Evolutionary conservation across 192 early-diverging fungal genomes (phyloP).

Genomic region (Backusella psychrophila): DNA sequence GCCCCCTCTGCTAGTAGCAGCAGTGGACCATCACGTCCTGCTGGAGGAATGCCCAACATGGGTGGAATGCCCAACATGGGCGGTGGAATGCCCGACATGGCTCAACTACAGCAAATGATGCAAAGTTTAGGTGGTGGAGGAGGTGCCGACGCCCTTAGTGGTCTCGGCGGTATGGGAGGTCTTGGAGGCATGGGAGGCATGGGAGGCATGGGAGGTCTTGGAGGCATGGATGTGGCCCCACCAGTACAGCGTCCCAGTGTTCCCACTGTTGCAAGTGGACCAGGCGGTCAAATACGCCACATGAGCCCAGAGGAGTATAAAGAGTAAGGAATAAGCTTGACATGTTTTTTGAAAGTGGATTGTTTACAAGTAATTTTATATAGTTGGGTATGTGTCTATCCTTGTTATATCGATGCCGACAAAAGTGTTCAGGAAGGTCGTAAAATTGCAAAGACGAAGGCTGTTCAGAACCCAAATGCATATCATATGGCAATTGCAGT

Average conservation of each 20-base stretch:
- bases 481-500: constrained; percentile 64
- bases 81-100: constrained; percentile 5
- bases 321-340: constrained; percentile 17
- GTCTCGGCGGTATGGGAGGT: neutral
- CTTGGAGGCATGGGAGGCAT: neutral
- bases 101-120: constrained; percentile 14
- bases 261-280: constrained; percentile 15
- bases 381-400: constrained; percentile 74
- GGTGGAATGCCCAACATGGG: neutral
- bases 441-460: constrained; percentile 48
- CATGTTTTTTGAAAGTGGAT: neutral
- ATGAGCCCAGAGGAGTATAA: constrained; percentile 32
- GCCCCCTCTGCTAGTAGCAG: constrained; percentile 20
- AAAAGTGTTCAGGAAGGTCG: constrained; percentile 61
- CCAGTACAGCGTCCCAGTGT: neutral
- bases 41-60: constrained; percentile 9
- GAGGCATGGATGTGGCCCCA: neutral
- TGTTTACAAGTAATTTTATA: neutral
- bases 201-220: neutral
- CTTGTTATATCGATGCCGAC: constrained; percentile 64
- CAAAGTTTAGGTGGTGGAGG: neutral
- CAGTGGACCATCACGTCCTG: neutral
- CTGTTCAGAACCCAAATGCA: constrained; percentile 57
- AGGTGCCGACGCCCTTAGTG: neutral
- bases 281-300: constrained; percentile 18